Evolutionary conservation across 768 basidiomycete species (phyloP), one percentile per base, ranked within the genome.

Genomic region (Pisolithus orientalis): DNA sequence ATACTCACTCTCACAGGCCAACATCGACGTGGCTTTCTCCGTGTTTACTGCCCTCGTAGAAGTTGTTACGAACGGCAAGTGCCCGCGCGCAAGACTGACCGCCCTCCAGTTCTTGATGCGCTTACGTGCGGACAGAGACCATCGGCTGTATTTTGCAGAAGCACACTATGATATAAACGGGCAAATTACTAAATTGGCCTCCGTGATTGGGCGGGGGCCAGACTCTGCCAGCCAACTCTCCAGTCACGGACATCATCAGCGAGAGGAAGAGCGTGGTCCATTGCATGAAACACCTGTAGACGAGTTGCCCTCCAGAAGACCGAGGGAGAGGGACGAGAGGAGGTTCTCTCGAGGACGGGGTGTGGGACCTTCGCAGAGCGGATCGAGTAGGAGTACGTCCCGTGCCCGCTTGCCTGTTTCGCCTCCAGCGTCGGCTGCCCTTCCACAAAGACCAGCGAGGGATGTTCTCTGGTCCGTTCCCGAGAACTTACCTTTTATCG

Each of bases 91-190:
- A 0, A 75, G 90, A 24, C 64, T 98, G 16, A 73, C 82, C 11
- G 76, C 86, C 4, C 72, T 98, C 17, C 90, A 93, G 63, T 96
- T 95, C 74, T 65, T 96, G 57, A 83, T 94, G 74, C 83, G 91
- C 13, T 73, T 98, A 17, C 78, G 95, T 51, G 93, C 89, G 0
- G 94, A 96, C 63, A 82, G 90, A 1, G 88, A 94, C 58, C 95
- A 99, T 62, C 77, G 85, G 10, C 62, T 98, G 39, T 96, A 85
- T 65, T 85, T 86, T 51, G 75, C 80, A 17, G 70, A 76, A 42
- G 68, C 67, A 14, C 72, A 70, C 17, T 75, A 76, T 56, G 85
- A 87, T 56, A 69, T 74, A 2, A 76, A 86, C 48, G 80, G 80
- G 6, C 75, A 84, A 40, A 75, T 82, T 28, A 59, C 66, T 5